Evolutionary conservation across 805 yeast genomes (phyloP).

Genomic region (Clavispora santaluciae): DNA sequence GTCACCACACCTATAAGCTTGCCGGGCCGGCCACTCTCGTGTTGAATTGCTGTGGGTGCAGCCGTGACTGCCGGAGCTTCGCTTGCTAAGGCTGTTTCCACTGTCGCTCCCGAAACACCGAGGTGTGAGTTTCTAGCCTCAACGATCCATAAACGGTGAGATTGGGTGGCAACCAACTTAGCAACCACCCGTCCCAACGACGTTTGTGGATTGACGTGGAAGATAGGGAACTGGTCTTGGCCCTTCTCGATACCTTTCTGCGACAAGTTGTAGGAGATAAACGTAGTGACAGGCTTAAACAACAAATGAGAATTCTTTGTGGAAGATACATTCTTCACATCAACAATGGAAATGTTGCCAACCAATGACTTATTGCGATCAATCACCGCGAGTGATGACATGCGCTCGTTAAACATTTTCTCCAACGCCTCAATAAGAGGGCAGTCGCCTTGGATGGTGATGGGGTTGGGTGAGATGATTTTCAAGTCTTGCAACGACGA

Average conservation of each 20-base stretch:
- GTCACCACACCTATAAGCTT: conserved; percentile 88
- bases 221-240: conserved; percentile 93
- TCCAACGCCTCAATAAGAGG: conserved; percentile 79
- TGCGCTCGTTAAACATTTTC: conserved; percentile 78
- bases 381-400: conserved; percentile 89
- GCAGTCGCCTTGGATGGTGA: conserved; percentile 83
- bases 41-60: conserved; percentile 11
- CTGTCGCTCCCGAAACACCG: conserved; percentile 9
- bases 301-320: conserved; percentile 82
- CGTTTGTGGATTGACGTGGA: conserved; percentile 78
- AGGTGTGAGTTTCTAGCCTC: conserved; percentile 27
- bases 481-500: conserved; percentile 65
- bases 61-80: conserved; percentile 17
- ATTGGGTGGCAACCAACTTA: conserved; percentile 88
- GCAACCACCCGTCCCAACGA: conserved; percentile 88
- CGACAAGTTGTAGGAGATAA: conserved; percentile 78
- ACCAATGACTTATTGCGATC: conserved; percentile 70
- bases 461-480: conserved; percentile 68
- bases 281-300: conserved; percentile 79
- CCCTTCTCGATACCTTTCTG: conserved; percentile 91
- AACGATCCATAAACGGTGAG: conserved; percentile 86
- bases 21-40: conserved; percentile 55
- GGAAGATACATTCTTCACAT: conserved; percentile 81
- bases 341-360: conserved; percentile 93
- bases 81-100: conserved; percentile 13